Conservation (phyloP, 1,139 yeast genomes). For the Candida sanyaensis region DNA sequence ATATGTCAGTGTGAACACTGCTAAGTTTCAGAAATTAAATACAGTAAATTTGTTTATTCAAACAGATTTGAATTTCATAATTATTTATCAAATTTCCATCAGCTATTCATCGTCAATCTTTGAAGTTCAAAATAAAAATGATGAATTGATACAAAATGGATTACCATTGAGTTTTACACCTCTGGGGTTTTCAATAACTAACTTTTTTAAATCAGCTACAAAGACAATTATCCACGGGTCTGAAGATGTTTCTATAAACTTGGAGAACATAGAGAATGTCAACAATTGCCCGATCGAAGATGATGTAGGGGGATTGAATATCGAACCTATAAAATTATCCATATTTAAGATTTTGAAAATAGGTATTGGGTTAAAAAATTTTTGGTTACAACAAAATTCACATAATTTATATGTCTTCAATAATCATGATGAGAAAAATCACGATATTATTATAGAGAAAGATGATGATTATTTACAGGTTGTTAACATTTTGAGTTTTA, state of each 20-base stretch:
- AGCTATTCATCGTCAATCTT: conserved; percentile 33
- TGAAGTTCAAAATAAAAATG: conserved; percentile 30
- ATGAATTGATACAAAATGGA: conserved; percentile 34
- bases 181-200: conserved; percentile 29
- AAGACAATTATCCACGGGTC: conserved; percentile 31
- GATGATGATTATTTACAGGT: conserved; percentile 29
- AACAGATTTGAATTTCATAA: conserved; percentile 32
- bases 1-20: conserved; percentile 27
- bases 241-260: conserved; percentile 21
- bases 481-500: conserved; percentile 35
- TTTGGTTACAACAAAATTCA: conserved; percentile 43
- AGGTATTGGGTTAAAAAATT: conserved; percentile 32
- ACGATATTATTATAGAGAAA: conserved; percentile 5
- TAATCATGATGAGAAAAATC: conserved; percentile 19
- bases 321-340: conserved; percentile 32
- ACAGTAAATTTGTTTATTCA: conserved; percentile 36
- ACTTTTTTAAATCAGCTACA: conserved; percentile 38
- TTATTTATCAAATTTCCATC: conserved; percentile 36
- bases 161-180: conserved; percentile 33
- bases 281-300: conserved; percentile 34
- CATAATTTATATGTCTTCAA: conserved; percentile 39
- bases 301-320: conserved; percentile 25
- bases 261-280: conserved; percentile 43
- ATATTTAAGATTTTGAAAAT: conserved; percentile 38
- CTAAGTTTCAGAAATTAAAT: conserved; percentile 27